These are phyloP conservation scores for Irpex lacteus DNA, from an alignment of 1,284 basidiomycete species.

Conservation along the genomic window DNA sequence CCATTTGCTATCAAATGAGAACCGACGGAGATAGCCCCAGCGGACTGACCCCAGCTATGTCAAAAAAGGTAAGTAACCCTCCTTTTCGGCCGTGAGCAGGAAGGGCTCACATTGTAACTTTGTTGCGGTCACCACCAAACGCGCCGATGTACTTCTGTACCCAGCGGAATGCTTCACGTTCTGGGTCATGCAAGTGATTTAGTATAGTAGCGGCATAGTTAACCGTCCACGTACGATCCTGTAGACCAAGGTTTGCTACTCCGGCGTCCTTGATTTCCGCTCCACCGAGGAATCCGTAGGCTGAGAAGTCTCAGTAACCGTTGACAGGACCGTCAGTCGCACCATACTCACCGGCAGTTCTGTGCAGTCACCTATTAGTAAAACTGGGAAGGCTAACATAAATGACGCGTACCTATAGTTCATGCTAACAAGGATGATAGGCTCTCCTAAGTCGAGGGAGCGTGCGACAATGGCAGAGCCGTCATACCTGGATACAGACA, in stretches of 20 bases:
- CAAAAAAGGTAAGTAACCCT: no score
- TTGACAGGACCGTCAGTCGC: neutral
- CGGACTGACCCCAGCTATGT: no score
- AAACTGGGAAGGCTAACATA: neutral
- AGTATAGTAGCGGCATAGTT: no score
- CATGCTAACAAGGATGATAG: slow-evolving; percentile 30
- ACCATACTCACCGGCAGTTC: neutral
- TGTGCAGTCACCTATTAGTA: neutral
- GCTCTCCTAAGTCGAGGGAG: slow-evolving; percentile 34
- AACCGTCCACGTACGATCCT: slow-evolving; percentile 42
- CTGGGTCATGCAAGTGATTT: slow-evolving; percentile 25
- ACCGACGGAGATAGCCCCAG: slow-evolving; percentile 19
- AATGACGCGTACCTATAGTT: slow-evolving; percentile 27
- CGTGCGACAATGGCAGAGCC: slow-evolving; percentile 29
- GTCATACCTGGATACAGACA: slow-evolving; percentile 17
- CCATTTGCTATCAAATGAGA: slow-evolving; percentile 32
- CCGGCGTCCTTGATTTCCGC: slow-evolving; percentile 48
- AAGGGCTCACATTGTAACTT: slow-evolving; percentile 30
- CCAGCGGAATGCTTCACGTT: slow-evolving; percentile 60
- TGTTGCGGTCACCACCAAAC: slow-evolving; percentile 41
- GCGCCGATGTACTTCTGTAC: slow-evolving; percentile 38
- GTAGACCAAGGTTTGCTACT: slow-evolving; percentile 51
- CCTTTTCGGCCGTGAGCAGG: slow-evolving; percentile 12
- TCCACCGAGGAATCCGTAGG: slow-evolving; percentile 46
- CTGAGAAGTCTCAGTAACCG: slow-evolving; percentile 12